Conservation (phyloP, 2,329 filamentous ascomycete genomes). For the Tolypocladium ophioglossoides region DNA sequence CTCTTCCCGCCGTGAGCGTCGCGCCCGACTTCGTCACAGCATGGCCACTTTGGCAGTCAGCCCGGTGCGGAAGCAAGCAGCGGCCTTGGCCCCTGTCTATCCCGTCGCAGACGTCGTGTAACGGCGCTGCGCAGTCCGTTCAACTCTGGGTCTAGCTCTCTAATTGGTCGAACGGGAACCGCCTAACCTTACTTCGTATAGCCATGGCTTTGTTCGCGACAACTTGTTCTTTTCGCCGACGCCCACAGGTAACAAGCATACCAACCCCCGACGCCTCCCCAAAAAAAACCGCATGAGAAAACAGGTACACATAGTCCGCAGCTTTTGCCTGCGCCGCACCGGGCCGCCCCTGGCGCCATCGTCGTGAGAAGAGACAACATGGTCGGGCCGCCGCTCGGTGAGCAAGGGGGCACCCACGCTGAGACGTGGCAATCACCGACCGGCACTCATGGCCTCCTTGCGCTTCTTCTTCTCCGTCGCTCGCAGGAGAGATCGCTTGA, state of each 20-base stretch:
- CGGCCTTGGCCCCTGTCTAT: not conserved
- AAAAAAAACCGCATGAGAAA: not conserved
- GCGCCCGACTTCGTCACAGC: not conserved
- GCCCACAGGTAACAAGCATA: not conserved
- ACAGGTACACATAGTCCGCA: not conserved
- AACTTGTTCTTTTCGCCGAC: not conserved
- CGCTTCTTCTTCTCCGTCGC: slow-evolving; percentile 50
- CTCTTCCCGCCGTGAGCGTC: not conserved
- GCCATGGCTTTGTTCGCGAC: not conserved
- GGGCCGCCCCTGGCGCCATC: not conserved
- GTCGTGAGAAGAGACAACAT: not conserved
- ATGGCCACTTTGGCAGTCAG: not conserved
- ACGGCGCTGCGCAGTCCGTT: slow-evolving; percentile 3
- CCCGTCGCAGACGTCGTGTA: slow-evolving; percentile 4
- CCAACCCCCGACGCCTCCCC: not conserved
- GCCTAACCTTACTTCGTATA: not conserved
- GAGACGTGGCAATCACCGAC: slow-evolving; percentile 26
- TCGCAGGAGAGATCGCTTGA: slow-evolving; percentile 56
- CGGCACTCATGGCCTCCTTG: slow-evolving; percentile 45
- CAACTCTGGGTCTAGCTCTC: slow-evolving; percentile 4
- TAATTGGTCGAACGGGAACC: slow-evolving; percentile 5
- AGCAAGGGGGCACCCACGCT: too few species aligned
- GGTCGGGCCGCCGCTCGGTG: not conserved
- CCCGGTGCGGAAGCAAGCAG: not conserved
- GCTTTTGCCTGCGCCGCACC: not conserved